Percentiles rank a stretch among this genome's conserved stretches.
These are phyloP conservation scores for Cystobasidium ongulense DNA, from an alignment of 768 basidiomycete genomes.

Conservation along the genomic window DNA sequence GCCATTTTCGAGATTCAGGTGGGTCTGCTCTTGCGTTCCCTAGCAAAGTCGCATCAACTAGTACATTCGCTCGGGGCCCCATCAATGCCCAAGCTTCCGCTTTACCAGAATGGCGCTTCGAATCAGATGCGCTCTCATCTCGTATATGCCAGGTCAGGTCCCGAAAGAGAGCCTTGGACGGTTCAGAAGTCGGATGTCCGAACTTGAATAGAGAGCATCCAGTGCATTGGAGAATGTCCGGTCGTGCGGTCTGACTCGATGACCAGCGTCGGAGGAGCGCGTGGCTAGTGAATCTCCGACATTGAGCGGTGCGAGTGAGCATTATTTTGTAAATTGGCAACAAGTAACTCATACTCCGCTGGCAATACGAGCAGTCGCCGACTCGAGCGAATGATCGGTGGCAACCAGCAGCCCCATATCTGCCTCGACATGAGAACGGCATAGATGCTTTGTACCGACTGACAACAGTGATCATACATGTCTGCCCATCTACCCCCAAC, in stretches of 20 bases:
- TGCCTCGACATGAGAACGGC: no score
- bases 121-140: neutral
- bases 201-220: neutral
- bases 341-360: no score
- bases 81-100: conserved; percentile 15
- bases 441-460: no score
- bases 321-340: no score
- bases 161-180: conserved; percentile 7
- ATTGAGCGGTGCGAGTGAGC: neutral
- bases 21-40: conserved; percentile 16
- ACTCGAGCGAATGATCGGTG: no score
- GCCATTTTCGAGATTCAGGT: conserved; percentile 1
- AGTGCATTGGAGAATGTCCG: neutral
- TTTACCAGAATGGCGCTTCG: neutral
- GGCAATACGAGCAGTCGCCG: no score
- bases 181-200: conserved; percentile 23
- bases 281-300: neutral
- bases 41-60: conserved; percentile 16
- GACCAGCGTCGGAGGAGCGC: neutral
- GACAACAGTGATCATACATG: no score
- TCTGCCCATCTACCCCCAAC: no score
- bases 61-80: neutral
- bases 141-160: neutral
- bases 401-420: no score
- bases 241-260: neutral